Base-by-base conservation (phyloP, 176 grass and related monocot genomes). In the Stipa capillata region DNA sequence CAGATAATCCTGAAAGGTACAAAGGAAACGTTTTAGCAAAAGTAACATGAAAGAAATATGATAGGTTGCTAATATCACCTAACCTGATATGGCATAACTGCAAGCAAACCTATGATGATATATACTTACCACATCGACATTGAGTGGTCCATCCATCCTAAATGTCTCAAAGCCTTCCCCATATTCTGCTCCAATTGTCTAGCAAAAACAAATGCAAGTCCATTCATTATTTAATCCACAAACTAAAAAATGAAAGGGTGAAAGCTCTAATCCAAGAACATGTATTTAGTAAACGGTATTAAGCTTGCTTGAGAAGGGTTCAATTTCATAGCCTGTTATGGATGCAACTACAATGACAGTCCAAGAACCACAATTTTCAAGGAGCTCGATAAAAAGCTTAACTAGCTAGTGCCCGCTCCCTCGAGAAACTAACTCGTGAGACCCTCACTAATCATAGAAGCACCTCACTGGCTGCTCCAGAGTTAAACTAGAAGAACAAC, bases 81-180 rank as follows among this genome's bases (percentile, higher is more conserved):
- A 53, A 34, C 29, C 6, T 21, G 28, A 36, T 79, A 70, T 45
- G 35, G 37, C 3, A 61, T 44, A 32, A 7, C 20, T 21, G 16
- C 6, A 50, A 72, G 32, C 52, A 25, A 67, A 57, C 0, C 56
- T 59, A 57, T 28, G 15, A 49, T 47, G 68, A 56, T 20, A 39
- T 65, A 51, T 81, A 64, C 89, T 95, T 86, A 99, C 96, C 88
- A 99, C 96, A 84, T 99, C 92, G 4, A 99, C 79, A 72, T 99
- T 95, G 32, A 99, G 82, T 29, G 86, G 90, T 47, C 96, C 92
- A 76, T 99, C 96, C 90, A 91, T 95, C 50, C 96, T 89, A 85
- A 99, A 95, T 35, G 96, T 99, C 85, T 95, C 96, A 66, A 99
- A 99, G 25, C 96, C 96, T 82, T 99, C 92, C 43, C 96, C 96